phyloP scores from a whole-genome alignment of 345 rosid genomes.

The Sonneratia caseolaris region DNA sequence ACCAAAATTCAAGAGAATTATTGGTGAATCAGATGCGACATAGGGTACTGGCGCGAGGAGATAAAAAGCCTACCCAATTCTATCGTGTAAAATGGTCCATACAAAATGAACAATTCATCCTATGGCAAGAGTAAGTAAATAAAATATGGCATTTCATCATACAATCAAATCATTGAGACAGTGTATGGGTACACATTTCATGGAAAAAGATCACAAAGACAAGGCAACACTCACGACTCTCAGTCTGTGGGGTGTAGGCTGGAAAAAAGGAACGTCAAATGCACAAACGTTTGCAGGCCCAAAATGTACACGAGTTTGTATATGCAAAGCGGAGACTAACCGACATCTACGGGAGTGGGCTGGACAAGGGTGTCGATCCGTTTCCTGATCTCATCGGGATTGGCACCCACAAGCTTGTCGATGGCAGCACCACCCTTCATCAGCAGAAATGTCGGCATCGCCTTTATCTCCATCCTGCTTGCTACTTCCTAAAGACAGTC shows the following conservation, averaged over 20 bases:
- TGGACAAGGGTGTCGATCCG: slow-evolving; percentile 58
- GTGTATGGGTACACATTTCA: neutral
- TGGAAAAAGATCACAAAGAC: neutral
- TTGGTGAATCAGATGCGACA: too few relatives aligned
- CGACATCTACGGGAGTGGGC: slow-evolving; percentile 27
- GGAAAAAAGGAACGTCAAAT: neutral
- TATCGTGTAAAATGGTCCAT: too few relatives aligned
- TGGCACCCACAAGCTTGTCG: slow-evolving; percentile 83
- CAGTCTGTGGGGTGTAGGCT: neutral
- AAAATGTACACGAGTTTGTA: neutral
- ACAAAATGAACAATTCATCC: too few relatives aligned
- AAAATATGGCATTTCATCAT: too few relatives aligned
- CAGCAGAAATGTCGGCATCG: slow-evolving; percentile 91
- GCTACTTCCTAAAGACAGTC: slow-evolving; percentile 57
- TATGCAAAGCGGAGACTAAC: slow-evolving; percentile 8
- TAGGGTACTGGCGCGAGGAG: too few relatives aligned
- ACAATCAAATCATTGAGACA: neutral
- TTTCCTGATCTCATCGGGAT: slow-evolving; percentile 83
- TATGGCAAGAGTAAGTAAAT: too few relatives aligned
- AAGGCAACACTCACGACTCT: neutral
- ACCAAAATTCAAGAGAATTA: too few relatives aligned
- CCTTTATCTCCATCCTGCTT: slow-evolving; percentile 49
- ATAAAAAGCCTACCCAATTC: too few relatives aligned
- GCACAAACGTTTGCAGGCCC: neutral
- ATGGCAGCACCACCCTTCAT: slow-evolving; percentile 48